Percentiles rank a stretch among this genome's conserved stretches.
Conservation (phyloP, 2,329 filamentous ascomycete species). For the Drechslerella stenobrocha region DNA sequence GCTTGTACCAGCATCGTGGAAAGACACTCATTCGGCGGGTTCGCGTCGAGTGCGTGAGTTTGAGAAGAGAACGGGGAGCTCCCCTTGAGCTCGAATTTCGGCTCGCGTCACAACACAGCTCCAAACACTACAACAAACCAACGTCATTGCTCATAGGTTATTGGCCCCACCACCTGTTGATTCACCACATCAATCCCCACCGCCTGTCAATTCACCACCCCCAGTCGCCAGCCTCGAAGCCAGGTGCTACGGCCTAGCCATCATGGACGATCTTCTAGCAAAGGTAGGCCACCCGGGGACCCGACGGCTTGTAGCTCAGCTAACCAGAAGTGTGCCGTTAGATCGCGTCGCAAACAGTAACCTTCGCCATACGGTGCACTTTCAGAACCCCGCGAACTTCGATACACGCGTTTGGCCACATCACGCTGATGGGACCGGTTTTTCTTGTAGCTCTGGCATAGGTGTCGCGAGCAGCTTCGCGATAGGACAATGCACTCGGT, state of each 20-base stretch:
- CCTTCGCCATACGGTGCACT: constrained; percentile 44
- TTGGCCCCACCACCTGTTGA: too few relatives aligned
- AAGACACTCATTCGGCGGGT: too few relatives aligned
- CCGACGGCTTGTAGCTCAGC: constrained; percentile 1
- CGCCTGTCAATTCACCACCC: too few relatives aligned
- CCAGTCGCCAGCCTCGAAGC: neutral
- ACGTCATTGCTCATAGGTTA: too few relatives aligned
- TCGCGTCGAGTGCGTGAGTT: too few relatives aligned
- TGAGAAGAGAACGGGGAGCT: too few relatives aligned
- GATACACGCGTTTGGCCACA: too few relatives aligned
- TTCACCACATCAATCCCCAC: too few relatives aligned
- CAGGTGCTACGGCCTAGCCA: neutral
- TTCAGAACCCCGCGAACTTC: neutral
- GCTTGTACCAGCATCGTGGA: too few relatives aligned
- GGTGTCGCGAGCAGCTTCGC: constrained; percentile 53
- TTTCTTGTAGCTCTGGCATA: constrained; percentile 51
- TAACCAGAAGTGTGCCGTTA: constrained; percentile 13
- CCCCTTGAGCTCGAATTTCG: too few relatives aligned
- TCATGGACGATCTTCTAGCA: constrained; percentile 47
- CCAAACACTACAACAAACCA: too few relatives aligned
- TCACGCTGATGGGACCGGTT: neutral
- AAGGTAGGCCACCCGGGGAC: constrained; percentile 35
- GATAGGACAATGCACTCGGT: constrained; percentile 51
- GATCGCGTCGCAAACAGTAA: constrained; percentile 49
- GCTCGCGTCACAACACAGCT: too few relatives aligned